phyloP scores from a whole-genome alignment of 257 asterid species.

The Knoxia roxburghii region DNA sequence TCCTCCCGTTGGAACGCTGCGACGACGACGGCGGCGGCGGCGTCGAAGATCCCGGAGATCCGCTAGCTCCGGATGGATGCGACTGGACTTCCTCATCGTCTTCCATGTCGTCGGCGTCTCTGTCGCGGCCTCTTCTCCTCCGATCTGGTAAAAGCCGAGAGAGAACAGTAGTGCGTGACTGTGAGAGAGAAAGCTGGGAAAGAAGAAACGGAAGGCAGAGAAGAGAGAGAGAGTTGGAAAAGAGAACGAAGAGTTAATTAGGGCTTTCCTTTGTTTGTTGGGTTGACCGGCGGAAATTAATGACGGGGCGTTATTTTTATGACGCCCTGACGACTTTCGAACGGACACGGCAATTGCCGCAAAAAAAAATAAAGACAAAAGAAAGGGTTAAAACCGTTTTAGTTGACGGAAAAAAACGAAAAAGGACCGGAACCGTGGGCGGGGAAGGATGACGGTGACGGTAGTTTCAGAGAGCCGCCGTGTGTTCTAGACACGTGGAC shows the following conservation, averaged over 20 bases:
- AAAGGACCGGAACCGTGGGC: too few species aligned
- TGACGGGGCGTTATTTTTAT: constrained; percentile 14
- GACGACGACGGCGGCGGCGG: constrained; percentile 16
- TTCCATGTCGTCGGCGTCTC: constrained; percentile 34
- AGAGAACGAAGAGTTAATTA: neutral
- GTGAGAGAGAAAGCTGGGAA: constrained; percentile 1
- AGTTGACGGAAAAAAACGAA: constrained; percentile 30
- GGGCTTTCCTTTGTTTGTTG: constrained; percentile 10
- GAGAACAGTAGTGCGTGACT: neutral
- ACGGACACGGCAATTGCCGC: constrained; percentile 12
- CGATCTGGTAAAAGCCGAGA: neutral
- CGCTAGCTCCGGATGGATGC: constrained; percentile 29
- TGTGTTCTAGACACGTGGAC: too few species aligned
- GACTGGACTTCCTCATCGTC: constrained; percentile 64
- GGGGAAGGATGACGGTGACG: too few species aligned
- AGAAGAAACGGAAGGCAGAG: constrained; percentile 1
- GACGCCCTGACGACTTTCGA: neutral
- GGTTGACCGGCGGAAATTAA: constrained; percentile 33
- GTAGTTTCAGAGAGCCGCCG: too few species aligned
- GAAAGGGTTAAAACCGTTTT: too few species aligned
- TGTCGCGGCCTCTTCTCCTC: neutral
- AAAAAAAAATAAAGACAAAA: too few species aligned
- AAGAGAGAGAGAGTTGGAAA: neutral
- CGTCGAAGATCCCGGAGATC: constrained; percentile 24
- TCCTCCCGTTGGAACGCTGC: constrained; percentile 56